These are phyloP conservation scores for Aristolochia fimbriata DNA, from an alignment of 164 flowering plant genomes.

Conservation along the genomic window DNA sequence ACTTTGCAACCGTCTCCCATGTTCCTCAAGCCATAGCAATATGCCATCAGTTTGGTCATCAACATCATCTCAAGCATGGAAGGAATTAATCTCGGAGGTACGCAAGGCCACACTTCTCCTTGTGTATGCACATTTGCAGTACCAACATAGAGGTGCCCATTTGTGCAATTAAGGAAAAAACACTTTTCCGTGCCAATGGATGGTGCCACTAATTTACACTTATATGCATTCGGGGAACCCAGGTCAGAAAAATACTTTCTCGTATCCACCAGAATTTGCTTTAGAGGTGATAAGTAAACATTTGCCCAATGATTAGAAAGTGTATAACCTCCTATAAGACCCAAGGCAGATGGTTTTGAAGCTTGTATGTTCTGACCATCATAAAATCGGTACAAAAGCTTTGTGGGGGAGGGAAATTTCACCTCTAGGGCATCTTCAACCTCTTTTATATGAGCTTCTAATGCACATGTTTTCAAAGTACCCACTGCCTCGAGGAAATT, in stretches of 20 bases:
- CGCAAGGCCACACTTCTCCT: constrained; percentile 85
- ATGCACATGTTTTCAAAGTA: constrained; percentile 57
- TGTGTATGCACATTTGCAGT: constrained; percentile 40
- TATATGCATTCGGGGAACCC: constrained; percentile 25
- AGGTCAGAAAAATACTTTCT: constrained; percentile 22
- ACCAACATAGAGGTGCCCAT: constrained; percentile 74
- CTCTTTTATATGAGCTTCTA: constrained; percentile 54
- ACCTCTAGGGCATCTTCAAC: constrained; percentile 49
- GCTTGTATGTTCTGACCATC: constrained; percentile 55
- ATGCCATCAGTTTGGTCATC: constrained; percentile 59
- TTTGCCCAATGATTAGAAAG: constrained; percentile 54
- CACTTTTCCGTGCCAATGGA: constrained; percentile 34
- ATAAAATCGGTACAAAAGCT: constrained; percentile 70
- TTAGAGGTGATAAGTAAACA: constrained; percentile 59
- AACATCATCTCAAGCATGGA: constrained; percentile 29
- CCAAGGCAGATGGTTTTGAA: constrained; percentile 22
- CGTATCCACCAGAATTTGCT: constrained; percentile 34
- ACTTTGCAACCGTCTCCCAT: constrained; percentile 57
- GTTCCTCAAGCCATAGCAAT: constrained; percentile 95
- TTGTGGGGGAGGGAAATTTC: constrained; percentile 69
- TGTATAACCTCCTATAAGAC: constrained; percentile 82
- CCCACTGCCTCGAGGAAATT: constrained; percentile 42
- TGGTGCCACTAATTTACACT: constrained; percentile 58
- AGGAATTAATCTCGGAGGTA: constrained; percentile 38
- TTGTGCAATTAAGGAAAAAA: constrained; percentile 64